Conservation (phyloP, 495 filamentous ascomycete species). For the Parathielavia appendiculata region DNA sequence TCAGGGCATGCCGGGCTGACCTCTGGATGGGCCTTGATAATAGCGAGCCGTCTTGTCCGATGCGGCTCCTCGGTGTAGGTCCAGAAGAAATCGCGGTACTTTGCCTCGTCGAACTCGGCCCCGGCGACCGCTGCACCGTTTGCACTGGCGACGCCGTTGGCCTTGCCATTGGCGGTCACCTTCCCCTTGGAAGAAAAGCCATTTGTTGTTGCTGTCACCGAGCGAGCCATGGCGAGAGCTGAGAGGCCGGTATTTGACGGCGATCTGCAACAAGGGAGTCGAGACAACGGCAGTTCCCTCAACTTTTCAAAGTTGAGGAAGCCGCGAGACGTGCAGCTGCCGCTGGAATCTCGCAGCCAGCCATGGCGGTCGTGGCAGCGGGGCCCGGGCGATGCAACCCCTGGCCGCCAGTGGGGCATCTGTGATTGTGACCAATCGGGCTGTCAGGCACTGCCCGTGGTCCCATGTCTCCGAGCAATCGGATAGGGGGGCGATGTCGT, state of each 20-base stretch:
- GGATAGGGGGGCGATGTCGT: slow-evolving; percentile 3
- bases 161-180: slow-evolving; percentile 21
- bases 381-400: slow-evolving; percentile 4
- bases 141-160: slow-evolving; percentile 10
- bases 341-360: not conserved
- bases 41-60: slow-evolving; percentile 78
- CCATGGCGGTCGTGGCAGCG: not conserved
- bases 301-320: too few species aligned
- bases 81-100: slow-evolving; percentile 65
- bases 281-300: slow-evolving; percentile 3
- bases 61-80: slow-evolving; percentile 99
- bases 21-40: slow-evolving; percentile 98
- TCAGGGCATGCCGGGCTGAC: slow-evolving; percentile 41
- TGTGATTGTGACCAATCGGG: not conserved
- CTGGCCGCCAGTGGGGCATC: slow-evolving; percentile 11
- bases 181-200: slow-evolving; percentile 18
- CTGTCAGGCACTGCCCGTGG: not conserved
- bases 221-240: slow-evolving; percentile 21
- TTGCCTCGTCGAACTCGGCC: slow-evolving; percentile 32
- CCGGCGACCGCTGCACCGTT: slow-evolving; percentile 13
- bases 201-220: slow-evolving; percentile 15
- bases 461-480: not conserved
- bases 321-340: not conserved
- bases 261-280: not conserved
- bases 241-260: not conserved